Conservation (phyloP, 1,284 basidiomycete species). For the Rhodotorula sp. region DNA sequence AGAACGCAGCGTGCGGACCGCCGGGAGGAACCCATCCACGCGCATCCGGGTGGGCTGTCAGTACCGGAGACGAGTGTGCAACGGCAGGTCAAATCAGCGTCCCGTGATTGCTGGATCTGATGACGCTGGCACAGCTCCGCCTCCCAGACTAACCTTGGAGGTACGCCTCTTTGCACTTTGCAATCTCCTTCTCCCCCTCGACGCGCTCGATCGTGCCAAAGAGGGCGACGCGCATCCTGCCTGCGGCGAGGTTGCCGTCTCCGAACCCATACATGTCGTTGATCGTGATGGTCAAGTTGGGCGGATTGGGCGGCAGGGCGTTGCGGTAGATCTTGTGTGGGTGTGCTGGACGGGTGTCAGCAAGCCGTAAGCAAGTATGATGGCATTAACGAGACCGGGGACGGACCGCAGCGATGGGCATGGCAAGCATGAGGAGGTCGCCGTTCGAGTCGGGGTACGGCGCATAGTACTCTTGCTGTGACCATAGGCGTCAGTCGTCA, state of each 20-base stretch:
- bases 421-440: conserved; percentile 38
- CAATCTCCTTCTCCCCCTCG: conserved; percentile 26
- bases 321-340: conserved; percentile 36
- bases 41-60: conserved; percentile 36
- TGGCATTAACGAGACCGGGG: not conserved
- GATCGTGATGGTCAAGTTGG: conserved; percentile 39
- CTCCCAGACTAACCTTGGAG: conserved; percentile 15
- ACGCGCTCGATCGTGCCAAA: conserved; percentile 38
- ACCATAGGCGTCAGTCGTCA: no score
- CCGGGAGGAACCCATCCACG: conserved; percentile 31
- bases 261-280: conserved; percentile 38
- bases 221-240: conserved; percentile 38
- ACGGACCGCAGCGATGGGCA: conserved; percentile 39
- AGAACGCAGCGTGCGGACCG: conserved; percentile 38
- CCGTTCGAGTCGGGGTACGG: conserved; percentile 38
- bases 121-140: not conserved
- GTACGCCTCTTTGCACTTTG: conserved; percentile 29
- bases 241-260: conserved; percentile 38
- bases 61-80: no score
- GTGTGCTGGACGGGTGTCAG: not conserved
- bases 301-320: conserved; percentile 34
- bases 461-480: conserved; percentile 39
- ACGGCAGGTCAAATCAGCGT: no score
- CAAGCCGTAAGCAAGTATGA: not conserved
- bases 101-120: no score